Evolutionary conservation across 495 filamentous ascomycete species (phyloP).

Genomic region (Parathielavia appendiculata): DNA sequence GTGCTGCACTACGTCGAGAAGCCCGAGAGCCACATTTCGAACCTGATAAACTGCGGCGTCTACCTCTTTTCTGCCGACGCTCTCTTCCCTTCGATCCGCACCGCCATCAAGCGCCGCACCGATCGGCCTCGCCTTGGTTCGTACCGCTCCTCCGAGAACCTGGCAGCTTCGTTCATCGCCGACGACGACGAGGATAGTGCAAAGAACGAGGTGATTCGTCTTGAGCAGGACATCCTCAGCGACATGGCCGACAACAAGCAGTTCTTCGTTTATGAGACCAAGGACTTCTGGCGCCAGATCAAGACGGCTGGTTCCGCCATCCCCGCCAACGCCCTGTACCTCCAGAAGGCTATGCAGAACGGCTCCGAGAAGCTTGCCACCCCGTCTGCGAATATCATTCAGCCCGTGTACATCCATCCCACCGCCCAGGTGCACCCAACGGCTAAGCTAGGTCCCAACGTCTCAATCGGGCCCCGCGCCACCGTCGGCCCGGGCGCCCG

Average conservation of each 20-base stretch:
- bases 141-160: slow-evolving; percentile 91
- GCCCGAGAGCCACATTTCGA: slow-evolving; percentile 96
- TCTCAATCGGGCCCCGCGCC: slow-evolving; percentile 85
- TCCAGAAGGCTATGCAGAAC: slow-evolving; percentile 87
- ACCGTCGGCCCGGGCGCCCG: slow-evolving; percentile 81
- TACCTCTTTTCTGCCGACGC: slow-evolving; percentile 94
- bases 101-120: slow-evolving; percentile 90
- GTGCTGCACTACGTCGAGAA: slow-evolving; percentile 99
- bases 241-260: slow-evolving; percentile 96
- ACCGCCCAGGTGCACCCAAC: slow-evolving; percentile 89
- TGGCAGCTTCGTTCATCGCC: slow-evolving; percentile 72
- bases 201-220: slow-evolving; percentile 82
- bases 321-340: slow-evolving; percentile 94
- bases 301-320: slow-evolving; percentile 98
- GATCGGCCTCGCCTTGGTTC: slow-evolving; percentile 89
- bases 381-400: slow-evolving; percentile 83
- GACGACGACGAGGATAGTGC: slow-evolving; percentile 69
- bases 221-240: slow-evolving; percentile 96
- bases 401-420: slow-evolving; percentile 96
- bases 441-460: slow-evolving; percentile 94
- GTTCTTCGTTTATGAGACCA: slow-evolving; percentile 98
- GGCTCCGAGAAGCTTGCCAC: slow-evolving; percentile 75
- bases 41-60: slow-evolving; percentile 98
- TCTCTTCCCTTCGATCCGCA: slow-evolving; percentile 94
- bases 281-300: slow-evolving; percentile 99